These are phyloP conservation scores for Serendipita vermifera DNA, from an alignment of 768 basidiomycete genomes.

Conservation along the genomic window DNA sequence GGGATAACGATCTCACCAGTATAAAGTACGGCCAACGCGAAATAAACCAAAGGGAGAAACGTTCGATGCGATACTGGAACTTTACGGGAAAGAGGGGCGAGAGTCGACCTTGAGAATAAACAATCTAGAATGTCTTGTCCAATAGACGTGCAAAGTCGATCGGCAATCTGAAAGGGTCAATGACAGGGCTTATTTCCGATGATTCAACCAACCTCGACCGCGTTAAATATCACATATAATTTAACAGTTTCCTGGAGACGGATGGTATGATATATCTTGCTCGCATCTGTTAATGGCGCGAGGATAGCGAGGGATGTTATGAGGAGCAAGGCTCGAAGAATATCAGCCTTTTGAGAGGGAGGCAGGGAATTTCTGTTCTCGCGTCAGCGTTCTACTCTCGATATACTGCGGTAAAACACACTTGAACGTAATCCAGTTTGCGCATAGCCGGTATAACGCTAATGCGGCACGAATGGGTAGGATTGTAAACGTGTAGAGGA, in stretches of 20 bases:
- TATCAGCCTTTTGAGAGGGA: conserved; percentile 83
- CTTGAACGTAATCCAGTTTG: conserved; percentile 23
- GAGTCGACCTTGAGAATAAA: conserved; percentile 83
- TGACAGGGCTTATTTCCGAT: background rate
- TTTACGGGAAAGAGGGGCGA: conserved; percentile 56
- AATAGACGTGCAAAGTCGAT: conserved; percentile 86
- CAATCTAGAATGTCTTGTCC: conserved; percentile 97
- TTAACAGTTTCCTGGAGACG: conserved; percentile 98
- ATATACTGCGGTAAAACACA: conserved; percentile 25
- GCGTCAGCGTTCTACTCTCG: conserved; percentile 21
- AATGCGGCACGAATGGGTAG: conserved; percentile 77
- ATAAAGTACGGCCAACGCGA: conserved; percentile 68
- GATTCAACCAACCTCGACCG: conserved; percentile 65
- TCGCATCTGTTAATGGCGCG: conserved; percentile 78
- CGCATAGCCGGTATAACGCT: conserved; percentile 44
- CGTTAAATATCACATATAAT: conserved; percentile 97
- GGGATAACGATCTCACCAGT: conserved; percentile 41
- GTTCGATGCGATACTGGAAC: conserved; percentile 48
- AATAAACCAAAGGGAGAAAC: conserved; percentile 72
- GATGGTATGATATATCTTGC: conserved; percentile 96
- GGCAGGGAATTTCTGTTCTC: conserved; percentile 36
- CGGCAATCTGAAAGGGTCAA: conserved; percentile 60
- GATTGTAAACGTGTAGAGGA: conserved; percentile 95
- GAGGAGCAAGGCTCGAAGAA: conserved; percentile 70
- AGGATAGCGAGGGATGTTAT: conserved; percentile 60